A percentile compares a stretch with the other conserved stretches of the same genome.
These are phyloP conservation scores for Neofusicoccum parvum DNA, from an alignment of 2,329 filamentous ascomycete species.

Conservation along the genomic window DNA sequence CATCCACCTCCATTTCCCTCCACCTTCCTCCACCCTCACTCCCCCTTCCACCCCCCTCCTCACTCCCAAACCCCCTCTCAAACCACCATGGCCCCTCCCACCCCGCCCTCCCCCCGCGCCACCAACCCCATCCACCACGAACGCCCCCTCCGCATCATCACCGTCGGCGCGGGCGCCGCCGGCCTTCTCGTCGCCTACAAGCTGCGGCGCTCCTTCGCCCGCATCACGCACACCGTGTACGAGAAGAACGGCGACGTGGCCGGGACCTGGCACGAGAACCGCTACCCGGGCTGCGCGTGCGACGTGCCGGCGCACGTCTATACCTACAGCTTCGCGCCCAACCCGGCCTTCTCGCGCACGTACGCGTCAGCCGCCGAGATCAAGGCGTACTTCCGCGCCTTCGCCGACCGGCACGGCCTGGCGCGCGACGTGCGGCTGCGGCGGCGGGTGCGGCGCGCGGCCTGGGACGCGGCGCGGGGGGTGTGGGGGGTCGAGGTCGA, in stretches of 20 bases:
- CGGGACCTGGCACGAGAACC: conserved; percentile 58
- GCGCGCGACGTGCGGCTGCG: conserved; percentile 38
- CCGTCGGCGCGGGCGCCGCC: conserved; percentile 52
- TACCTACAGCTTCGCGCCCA: conserved; percentile 53
- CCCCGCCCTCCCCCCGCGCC: conserved; percentile 24
- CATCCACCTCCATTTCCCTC: not conserved
- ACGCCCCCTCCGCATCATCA: conserved; percentile 42
- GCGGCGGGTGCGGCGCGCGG: conserved; percentile 37
- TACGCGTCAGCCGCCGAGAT: conserved; percentile 50
- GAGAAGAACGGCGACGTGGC: conserved; percentile 53
- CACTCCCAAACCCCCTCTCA: not conserved
- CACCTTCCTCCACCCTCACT: not conserved
- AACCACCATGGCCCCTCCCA: not conserved
- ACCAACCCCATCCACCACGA: conserved; percentile 38
- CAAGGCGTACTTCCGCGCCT: conserved; percentile 45
- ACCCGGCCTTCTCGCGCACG: conserved; percentile 45
- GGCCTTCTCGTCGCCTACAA: conserved; percentile 54
- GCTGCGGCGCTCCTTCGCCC: conserved; percentile 47
- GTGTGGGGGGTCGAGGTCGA: conserved; percentile 33
- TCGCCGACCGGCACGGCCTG: conserved; percentile 44
- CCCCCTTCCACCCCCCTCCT: too few species aligned
- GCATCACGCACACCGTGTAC: conserved; percentile 47
- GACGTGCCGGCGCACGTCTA: conserved; percentile 58
- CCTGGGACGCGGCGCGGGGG: conserved; percentile 30
- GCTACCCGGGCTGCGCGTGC: conserved; percentile 41